A percentile compares a stretch with the other conserved stretches of the same genome.
These are phyloP conservation scores for Halophytophthora batemanensis DNA, from an alignment of 352 stramenopile species.

Conservation along the genomic window DNA sequence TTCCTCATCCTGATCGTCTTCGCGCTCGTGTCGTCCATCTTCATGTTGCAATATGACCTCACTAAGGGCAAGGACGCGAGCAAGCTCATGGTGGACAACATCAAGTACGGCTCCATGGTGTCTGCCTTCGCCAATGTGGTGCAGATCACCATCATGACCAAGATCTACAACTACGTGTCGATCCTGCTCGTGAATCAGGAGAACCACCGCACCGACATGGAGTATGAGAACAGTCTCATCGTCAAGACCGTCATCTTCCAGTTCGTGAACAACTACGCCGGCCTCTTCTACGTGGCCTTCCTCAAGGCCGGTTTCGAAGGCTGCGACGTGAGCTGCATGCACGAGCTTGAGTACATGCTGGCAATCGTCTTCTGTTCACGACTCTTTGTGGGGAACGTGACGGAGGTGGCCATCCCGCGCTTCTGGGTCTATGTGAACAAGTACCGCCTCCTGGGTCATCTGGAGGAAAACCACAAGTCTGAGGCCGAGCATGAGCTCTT, in stretches of 20 bases:
- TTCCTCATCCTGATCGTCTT: constrained; percentile 79
- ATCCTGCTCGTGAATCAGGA: constrained; percentile 90
- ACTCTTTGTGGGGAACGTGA: constrained; percentile 79
- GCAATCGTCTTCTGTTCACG: constrained; percentile 91
- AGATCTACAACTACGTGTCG: constrained; percentile 89
- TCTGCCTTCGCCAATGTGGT: constrained; percentile 69
- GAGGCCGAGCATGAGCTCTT: constrained; percentile 72
- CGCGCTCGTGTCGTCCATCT: constrained; percentile 69
- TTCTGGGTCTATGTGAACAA: constrained; percentile 73
- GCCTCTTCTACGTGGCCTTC: constrained; percentile 93
- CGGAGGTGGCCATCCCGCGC: constrained; percentile 68
- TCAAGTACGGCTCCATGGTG: constrained; percentile 69
- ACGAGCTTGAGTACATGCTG: constrained; percentile 89
- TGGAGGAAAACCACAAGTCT: constrained; percentile 47
- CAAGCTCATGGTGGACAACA: constrained; percentile 55
- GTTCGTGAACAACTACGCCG: constrained; percentile 95
- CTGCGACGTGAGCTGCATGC: constrained; percentile 77
- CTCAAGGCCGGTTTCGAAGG: constrained; percentile 82
- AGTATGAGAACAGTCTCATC: constrained; percentile 92
- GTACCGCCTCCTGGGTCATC: constrained; percentile 54
- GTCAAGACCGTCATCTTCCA: constrained; percentile 95
- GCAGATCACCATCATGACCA: constrained; percentile 90
- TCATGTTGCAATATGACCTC: constrained; percentile 74
- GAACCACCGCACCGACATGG: constrained; percentile 89
- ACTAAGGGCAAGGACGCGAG: constrained; percentile 58